phyloP scores from a whole-genome alignment of 2,329 filamentous ascomycete genomes.

The Pyrenophora teres region DNA sequence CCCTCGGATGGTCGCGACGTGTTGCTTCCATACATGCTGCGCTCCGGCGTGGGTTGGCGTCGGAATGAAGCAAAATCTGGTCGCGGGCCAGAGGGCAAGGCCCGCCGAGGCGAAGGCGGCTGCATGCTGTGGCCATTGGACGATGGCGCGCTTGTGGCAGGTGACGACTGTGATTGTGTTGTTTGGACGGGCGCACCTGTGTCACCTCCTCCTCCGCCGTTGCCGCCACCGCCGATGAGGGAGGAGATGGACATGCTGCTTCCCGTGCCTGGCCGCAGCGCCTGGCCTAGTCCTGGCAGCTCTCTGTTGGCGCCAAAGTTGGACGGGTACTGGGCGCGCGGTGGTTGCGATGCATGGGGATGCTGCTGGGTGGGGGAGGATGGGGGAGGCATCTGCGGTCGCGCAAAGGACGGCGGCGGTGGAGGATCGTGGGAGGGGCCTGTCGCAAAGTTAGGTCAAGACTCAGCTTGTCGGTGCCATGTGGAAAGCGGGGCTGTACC shows the following conservation, averaged over 20 bases:
- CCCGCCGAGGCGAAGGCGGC: slow-evolving; percentile 52
- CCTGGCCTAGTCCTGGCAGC: slow-evolving; percentile 56
- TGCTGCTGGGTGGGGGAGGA: slow-evolving; percentile 54
- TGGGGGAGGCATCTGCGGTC: slow-evolving; percentile 56
- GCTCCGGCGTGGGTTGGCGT: slow-evolving; percentile 46
- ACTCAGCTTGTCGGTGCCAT: slow-evolving; percentile 15
- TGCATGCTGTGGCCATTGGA: slow-evolving; percentile 51
- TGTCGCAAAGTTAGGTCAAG: slow-evolving; percentile 35
- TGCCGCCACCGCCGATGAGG: slow-evolving; percentile 60
- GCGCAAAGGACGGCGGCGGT: slow-evolving; percentile 49
- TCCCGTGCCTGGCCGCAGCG: slow-evolving; percentile 62
- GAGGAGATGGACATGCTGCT: slow-evolving; percentile 77
- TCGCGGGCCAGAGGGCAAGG: slow-evolving; percentile 34
- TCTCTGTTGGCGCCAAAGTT: slow-evolving; percentile 59
- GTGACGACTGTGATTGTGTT: slow-evolving; percentile 56
- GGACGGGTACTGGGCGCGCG: slow-evolving; percentile 50
- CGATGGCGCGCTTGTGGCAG: slow-evolving; percentile 46
- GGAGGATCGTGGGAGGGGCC: slow-evolving; percentile 47
- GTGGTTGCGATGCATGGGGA: slow-evolving; percentile 45
- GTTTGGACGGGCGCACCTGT: slow-evolving; percentile 45
- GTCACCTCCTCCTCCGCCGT: slow-evolving; percentile 48
- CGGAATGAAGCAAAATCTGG: slow-evolving; percentile 45
- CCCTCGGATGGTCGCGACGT: slow-evolving; percentile 36
- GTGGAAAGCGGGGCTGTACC: slow-evolving; percentile 33
- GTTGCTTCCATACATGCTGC: slow-evolving; percentile 34